A percentile compares a stretch with the other conserved stretches of the same genome.
Evolutionary conservation across 768 basidiomycete species (phyloP).

Genomic region (Strobilomyces confusus): DNA sequence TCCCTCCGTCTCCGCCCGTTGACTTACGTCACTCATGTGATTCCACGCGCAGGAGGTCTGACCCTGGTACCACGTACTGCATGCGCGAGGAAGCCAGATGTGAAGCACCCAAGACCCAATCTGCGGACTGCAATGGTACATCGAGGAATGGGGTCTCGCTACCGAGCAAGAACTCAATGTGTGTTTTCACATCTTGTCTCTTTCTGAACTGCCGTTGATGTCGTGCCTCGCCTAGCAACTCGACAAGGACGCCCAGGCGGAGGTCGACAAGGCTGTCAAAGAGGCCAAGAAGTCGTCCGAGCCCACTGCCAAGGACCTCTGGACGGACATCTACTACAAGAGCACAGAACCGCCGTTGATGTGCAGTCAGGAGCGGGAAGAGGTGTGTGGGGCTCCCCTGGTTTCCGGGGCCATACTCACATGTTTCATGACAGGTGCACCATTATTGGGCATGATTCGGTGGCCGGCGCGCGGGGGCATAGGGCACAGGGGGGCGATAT

Average conservation of each 20-base stretch:
- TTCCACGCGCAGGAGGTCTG: conserved; percentile 70
- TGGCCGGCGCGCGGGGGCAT: neutral
- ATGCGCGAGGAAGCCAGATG: conserved; percentile 98
- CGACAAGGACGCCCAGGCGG: conserved; percentile 88
- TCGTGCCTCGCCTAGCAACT: conserved; percentile 44
- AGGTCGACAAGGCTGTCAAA: conserved; percentile 86
- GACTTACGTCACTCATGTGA: neutral
- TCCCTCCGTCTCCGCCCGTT: neutral
- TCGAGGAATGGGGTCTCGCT: conserved; percentile 93
- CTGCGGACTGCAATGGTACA: conserved; percentile 87
- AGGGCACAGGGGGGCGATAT: neutral
- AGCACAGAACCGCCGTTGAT: conserved; percentile 81
- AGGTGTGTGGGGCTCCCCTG: conserved; percentile 44
- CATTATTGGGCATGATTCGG: conserved; percentile 7
- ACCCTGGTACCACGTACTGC: conserved; percentile 98
- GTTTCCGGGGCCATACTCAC: neutral
- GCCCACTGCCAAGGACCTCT: conserved; percentile 68
- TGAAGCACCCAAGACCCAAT: conserved; percentile 93
- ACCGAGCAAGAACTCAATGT: conserved; percentile 89
- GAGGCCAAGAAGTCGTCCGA: conserved; percentile 85
- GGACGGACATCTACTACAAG: conserved; percentile 86
- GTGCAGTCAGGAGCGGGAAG: conserved; percentile 91
- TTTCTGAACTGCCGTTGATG: neutral
- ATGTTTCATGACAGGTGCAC: conserved; percentile 10
- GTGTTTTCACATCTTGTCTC: conserved; percentile 13